phyloP scores from a whole-genome alignment of 1,284 basidiomycete genomes.

The Austroboletus olivaceoglutinosus region DNA sequence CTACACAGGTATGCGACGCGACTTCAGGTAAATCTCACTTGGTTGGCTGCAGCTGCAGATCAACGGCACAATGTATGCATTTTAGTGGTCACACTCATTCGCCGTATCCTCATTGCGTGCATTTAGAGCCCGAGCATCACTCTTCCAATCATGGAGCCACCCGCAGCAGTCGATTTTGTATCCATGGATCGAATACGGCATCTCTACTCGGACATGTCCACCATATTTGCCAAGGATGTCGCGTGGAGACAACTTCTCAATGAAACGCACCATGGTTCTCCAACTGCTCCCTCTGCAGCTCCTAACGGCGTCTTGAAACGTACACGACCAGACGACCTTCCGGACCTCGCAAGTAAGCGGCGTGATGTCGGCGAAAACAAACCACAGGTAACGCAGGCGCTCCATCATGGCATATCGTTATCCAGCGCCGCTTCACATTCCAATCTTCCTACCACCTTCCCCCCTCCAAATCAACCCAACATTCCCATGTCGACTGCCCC shows the following conservation, averaged over 20 bases:
- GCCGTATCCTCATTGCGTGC: slow-evolving; percentile 8
- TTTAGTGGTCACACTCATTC: neutral
- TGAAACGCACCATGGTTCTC: slow-evolving; percentile 17
- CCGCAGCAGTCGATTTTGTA: slow-evolving; percentile 48
- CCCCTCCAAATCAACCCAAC: slow-evolving; percentile 12
- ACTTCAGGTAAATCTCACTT: slow-evolving; percentile 64
- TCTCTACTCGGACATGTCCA: slow-evolving; percentile 59
- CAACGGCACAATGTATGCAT: slow-evolving; percentile 47
- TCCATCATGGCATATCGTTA: slow-evolving; percentile 36
- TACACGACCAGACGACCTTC: slow-evolving; percentile 53
- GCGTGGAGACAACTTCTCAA: slow-evolving; percentile 43
- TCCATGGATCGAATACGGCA: slow-evolving; percentile 58
- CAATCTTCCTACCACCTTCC: slow-evolving; percentile 17
- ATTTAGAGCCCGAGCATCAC: slow-evolving; percentile 34
- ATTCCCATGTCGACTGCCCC: slow-evolving; percentile 16
- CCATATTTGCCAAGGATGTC: slow-evolving; percentile 62
- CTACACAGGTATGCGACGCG: slow-evolving; percentile 51
- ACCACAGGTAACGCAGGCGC: slow-evolving; percentile 24
- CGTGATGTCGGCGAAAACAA: slow-evolving; percentile 67
- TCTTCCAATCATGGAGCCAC: slow-evolving; percentile 57
- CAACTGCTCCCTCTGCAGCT: slow-evolving; percentile 13
- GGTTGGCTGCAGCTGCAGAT: slow-evolving; percentile 64
- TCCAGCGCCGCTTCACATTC: slow-evolving; percentile 13
- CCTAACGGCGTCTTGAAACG: slow-evolving; percentile 50
- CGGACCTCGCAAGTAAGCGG: slow-evolving; percentile 52